phyloP scores from a whole-genome alignment of 495 filamentous ascomycete genomes.

The Penicillium turbatum region DNA sequence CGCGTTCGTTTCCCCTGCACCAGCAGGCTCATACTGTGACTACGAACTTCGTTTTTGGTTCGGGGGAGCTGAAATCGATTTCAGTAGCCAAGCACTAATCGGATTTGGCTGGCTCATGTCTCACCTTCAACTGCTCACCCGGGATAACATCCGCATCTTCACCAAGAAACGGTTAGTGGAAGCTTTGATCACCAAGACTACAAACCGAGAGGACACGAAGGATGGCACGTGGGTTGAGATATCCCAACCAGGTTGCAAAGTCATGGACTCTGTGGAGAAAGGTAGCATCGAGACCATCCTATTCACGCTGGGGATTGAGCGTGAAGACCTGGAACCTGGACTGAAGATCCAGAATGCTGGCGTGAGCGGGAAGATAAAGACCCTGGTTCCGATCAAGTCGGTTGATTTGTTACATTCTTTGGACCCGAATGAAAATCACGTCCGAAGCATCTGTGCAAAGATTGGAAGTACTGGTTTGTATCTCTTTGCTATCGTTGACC shows the following conservation, averaged over 20 bases:
- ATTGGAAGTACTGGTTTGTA: constrained; percentile 13
- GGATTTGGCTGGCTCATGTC: constrained; percentile 12
- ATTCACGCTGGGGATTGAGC: background rate
- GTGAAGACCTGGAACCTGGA: background rate
- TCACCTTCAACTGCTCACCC: background rate
- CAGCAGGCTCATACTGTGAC: background rate
- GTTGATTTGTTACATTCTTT: background rate
- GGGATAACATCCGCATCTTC: constrained; percentile 2
- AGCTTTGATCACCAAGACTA: background rate
- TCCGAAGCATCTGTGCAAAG: constrained; percentile 2
- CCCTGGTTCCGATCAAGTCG: constrained; percentile 6
- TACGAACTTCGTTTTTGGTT: constrained; percentile 9
- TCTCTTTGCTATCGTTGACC: constrained; percentile 2
- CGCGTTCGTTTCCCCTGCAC: constrained; percentile 7
- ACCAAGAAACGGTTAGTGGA: constrained; percentile 11
- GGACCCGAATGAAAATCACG: background rate
- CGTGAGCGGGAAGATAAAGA: constrained; percentile 5
- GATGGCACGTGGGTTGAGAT: background rate
- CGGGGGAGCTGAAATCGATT: no score
- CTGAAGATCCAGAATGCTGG: constrained; percentile 2
- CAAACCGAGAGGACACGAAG: background rate
- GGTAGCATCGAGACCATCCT: background rate
- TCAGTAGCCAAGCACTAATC: constrained; percentile 12
- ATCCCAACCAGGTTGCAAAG: background rate
- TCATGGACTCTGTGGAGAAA: background rate